Evolutionary conservation across 2,329 filamentous ascomycete genomes (phyloP), one percentile per base, ranked within the genome.

Genomic region (Cryoendolithus antarcticus): DNA sequence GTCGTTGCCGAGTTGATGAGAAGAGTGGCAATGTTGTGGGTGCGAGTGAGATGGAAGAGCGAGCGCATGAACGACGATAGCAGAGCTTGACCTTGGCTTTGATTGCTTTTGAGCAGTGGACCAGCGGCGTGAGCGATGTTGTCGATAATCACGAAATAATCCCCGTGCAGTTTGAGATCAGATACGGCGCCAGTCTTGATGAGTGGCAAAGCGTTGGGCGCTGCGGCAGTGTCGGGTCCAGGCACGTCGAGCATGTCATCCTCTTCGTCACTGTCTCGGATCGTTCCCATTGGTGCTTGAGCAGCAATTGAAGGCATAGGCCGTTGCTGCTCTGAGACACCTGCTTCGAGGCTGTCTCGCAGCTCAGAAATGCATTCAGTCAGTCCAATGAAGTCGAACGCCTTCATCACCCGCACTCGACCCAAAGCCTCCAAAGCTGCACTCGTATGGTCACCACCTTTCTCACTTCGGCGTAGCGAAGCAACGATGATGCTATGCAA

Each of bases 381-480:
- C 19, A 71, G 45, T 0, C 69, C 69, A 6, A 62, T 57, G 30
- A 66, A 60, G 46, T 72, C 67, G 46, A 72, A 72, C 1, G 68
- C 63, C 4, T 68, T 60, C 59, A 69, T 67, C 21, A 72, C 65
- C 43, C 59, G 62, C 3, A 71, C 58, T 1, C 63, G 50, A 19
- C 66, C 65, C 0, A 72, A 56, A 4, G 62, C 40, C 11, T 45
- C 47, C 2, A 57, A 52, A 7, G 63, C 61, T 10, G 53, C 41
- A n/a, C 57, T 44, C 30, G 60, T 54, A 4, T 39, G 42, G 32
- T 43, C 32, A 9, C 36, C 39, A 24, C 35, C 40, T 9, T 30
- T 19, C 5, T 37, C 41, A 7, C 34, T 13, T n/a, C 32, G 34
- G 6, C 43, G 42, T n/a, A 49, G 36, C 4, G 30, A 36, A 10